These are phyloP conservation scores for Quercus variabilis DNA, from an alignment of 306 rosid species.

Conservation along the genomic window DNA sequence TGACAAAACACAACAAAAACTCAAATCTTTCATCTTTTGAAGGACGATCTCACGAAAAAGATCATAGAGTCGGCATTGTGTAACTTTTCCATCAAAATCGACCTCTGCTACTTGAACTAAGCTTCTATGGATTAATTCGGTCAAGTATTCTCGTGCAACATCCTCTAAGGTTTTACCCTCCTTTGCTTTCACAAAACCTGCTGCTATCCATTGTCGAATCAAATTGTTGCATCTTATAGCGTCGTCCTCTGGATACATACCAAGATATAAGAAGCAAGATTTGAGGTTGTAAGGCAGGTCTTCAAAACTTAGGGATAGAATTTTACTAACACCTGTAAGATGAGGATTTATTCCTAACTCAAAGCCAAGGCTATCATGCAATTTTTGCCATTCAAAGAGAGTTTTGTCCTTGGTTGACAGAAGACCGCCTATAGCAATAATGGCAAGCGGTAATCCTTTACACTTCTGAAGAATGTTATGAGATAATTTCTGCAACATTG, in stretches of 20 bases:
- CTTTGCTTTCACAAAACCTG: not conserved
- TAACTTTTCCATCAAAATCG: not conserved
- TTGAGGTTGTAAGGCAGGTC: too few species aligned
- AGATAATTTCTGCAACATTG: too few species aligned
- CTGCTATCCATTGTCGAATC: not conserved
- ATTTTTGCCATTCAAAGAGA: too few species aligned
- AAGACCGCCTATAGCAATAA: too few species aligned
- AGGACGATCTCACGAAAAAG: not conserved
- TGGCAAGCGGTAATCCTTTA: too few species aligned
- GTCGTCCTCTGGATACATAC: not conserved
- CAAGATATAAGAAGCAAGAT: not conserved
- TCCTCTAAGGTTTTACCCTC: not conserved
- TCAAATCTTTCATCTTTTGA: not conserved
- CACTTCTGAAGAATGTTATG: accelerated
- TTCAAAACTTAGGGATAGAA: too few species aligned
- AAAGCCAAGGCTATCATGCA: too few species aligned
- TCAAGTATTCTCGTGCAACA: not conserved
- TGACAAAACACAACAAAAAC: not conserved
- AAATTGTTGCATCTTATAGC: not conserved
- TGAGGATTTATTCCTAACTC: too few species aligned
- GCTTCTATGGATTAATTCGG: not conserved
- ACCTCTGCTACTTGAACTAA: not conserved
- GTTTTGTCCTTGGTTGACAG: too few species aligned
- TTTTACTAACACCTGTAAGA: too few species aligned
- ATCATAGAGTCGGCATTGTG: not conserved